Conservation (phyloP, 129 eudicot species). For the Arctium minus region DNA sequence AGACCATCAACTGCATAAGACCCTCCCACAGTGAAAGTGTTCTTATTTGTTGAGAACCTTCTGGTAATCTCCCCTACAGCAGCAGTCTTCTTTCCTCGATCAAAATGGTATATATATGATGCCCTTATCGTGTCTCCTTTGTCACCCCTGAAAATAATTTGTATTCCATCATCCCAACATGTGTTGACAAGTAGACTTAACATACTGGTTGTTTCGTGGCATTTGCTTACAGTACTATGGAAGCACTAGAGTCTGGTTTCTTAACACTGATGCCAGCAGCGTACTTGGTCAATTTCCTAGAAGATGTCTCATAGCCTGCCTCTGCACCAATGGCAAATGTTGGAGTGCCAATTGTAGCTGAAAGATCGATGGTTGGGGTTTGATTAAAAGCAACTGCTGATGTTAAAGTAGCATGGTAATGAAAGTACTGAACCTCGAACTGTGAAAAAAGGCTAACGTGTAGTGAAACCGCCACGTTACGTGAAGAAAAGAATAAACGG, state of each 20-base stretch:
- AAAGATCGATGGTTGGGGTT: conserved; percentile 60
- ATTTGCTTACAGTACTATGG: conserved; percentile 57
- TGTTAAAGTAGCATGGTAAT: conserved; percentile 69
- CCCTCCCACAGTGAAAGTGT: conserved; percentile 86
- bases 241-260: conserved; percentile 81
- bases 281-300: conserved; percentile 67
- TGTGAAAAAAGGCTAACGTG: conserved; percentile 21
- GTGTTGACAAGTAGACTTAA: neutral
- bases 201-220: neutral
- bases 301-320: conserved; percentile 75
- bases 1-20: conserved; percentile 59
- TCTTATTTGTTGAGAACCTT: conserved; percentile 75
- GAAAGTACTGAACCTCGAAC: conserved; percentile 83
- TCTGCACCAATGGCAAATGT: conserved; percentile 77
- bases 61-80: conserved; percentile 75
- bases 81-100: conserved; percentile 55
- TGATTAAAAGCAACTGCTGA: conserved; percentile 54
- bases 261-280: conserved; percentile 73
- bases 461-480: neutral
- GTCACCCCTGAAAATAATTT: conserved; percentile 56
- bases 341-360: conserved; percentile 76
- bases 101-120: conserved; percentile 66
- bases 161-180: neutral
- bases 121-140: conserved; percentile 82
- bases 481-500: neutral